phyloP scores from a whole-genome alignment of 805 yeast genomes.

The Yarrowia sp. region DNA sequence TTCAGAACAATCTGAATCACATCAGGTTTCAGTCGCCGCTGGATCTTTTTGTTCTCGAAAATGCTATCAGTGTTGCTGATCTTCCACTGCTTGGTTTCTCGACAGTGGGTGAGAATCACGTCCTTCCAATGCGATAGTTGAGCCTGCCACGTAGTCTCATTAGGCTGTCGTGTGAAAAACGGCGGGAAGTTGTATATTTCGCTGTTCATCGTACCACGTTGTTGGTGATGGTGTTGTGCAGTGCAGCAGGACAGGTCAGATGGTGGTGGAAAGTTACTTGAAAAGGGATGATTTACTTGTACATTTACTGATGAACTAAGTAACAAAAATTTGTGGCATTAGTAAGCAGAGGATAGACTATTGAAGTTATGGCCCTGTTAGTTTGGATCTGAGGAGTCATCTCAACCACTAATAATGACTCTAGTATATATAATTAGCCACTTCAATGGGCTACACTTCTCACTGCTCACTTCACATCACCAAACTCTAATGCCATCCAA shows the following conservation, averaged over 20 bases:
- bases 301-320: no score
- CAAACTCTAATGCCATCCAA: not conserved
- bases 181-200: slow-evolving; percentile 83
- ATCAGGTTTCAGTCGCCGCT: slow-evolving; percentile 58
- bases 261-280: not conserved
- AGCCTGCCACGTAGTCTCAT: slow-evolving; percentile 73
- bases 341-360: not conserved
- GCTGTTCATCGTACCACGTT: slow-evolving; percentile 51
- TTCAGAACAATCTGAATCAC: slow-evolving; percentile 63
- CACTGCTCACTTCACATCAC: no score
- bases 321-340: no score
- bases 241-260: slow-evolving; percentile 11
- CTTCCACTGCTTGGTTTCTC: slow-evolving; percentile 61
- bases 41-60: slow-evolving; percentile 49
- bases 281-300: no score
- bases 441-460: no score
- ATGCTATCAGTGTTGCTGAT: slow-evolving; percentile 47
- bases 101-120: slow-evolving; percentile 67
- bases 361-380: no score
- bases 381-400: no score
- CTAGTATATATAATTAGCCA: no score
- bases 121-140: slow-evolving; percentile 82
- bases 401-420: no score
- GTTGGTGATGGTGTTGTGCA: slow-evolving; percentile 30
- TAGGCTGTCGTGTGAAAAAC: slow-evolving; percentile 87